Percentiles rank a stretch among this genome's conserved stretches.
phyloP scores from a whole-genome alignment of 202 grass and related monocot species.

The Digitaria exilis region DNA sequence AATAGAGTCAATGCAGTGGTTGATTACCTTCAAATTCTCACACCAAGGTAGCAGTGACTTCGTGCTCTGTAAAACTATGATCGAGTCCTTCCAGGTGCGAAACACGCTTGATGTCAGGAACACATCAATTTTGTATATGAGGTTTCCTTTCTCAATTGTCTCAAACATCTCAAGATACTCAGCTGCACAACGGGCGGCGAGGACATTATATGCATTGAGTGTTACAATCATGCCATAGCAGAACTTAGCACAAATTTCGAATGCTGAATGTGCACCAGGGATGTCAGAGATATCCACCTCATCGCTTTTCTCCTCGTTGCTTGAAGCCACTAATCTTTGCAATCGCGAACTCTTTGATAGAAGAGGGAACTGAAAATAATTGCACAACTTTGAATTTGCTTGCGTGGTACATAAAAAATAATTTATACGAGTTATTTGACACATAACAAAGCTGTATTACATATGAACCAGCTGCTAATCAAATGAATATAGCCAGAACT shows the following conservation, averaged over 20 bases:
- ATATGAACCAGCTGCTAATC: not conserved
- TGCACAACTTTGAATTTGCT: slow-evolving; percentile 12
- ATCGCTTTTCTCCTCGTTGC: slow-evolving; percentile 60
- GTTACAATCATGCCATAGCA: slow-evolving; percentile 93
- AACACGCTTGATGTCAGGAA: slow-evolving; percentile 88
- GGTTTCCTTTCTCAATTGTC: slow-evolving; percentile 92
- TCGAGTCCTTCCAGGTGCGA: slow-evolving; percentile 91
- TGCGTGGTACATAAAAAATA: not conserved
- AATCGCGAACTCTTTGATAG: slow-evolving; percentile 88
- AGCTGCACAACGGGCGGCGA: slow-evolving; percentile 72
- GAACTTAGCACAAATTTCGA: slow-evolving; percentile 97
- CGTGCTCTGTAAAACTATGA: slow-evolving; percentile 82
- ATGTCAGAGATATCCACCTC: slow-evolving; percentile 84
- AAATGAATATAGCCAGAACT: not conserved
- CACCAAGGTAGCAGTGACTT: slow-evolving; percentile 78
- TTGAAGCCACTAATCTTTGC: slow-evolving; percentile 77
- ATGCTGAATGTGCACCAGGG: slow-evolving; percentile 85
- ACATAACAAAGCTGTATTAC: slow-evolving; percentile 8
- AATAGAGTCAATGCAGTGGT: slow-evolving; percentile 82
- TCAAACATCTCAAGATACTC: slow-evolving; percentile 99
- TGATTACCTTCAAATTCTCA: slow-evolving; percentile 82
- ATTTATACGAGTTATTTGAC: slow-evolving; percentile 10
- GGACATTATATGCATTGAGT: slow-evolving; percentile 96
- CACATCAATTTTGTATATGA: slow-evolving; percentile 95
- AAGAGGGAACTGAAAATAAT: slow-evolving; percentile 90